Conservation (phyloP, 345 rosid genomes). For the Citrus mangshanensis region DNA sequence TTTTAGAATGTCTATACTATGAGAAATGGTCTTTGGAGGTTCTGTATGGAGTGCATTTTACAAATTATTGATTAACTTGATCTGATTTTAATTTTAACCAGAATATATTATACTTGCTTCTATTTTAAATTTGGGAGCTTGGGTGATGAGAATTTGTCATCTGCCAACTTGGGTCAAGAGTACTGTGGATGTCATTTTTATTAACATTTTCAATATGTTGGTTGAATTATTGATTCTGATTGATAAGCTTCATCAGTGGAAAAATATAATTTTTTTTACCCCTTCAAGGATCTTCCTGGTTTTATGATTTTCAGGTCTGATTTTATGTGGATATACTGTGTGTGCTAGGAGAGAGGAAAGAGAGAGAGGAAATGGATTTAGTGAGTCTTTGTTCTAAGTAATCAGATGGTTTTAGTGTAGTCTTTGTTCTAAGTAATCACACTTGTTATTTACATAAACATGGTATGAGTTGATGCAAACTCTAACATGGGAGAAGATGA, state of each 20-base stretch:
- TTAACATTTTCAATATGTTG: neutral
- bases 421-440: neutral
- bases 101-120: neutral
- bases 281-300: neutral
- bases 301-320: neutral
- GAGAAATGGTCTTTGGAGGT: neutral
- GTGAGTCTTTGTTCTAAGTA: neutral
- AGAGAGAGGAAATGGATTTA: neutral
- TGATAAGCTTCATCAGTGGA: neutral
- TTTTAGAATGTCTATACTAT: no score
- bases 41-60: neutral
- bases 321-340: neutral
- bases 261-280: neutral
- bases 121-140: neutral
- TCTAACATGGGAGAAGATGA: constrained; percentile 8
- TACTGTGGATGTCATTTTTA: neutral
- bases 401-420: neutral
- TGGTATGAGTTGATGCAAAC: constrained; percentile 8
- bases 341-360: neutral
- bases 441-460: constrained; percentile 2
- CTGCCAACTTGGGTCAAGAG: neutral
- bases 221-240: neutral
- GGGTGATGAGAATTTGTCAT: neutral
- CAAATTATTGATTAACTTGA: neutral
- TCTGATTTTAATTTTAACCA: neutral